Base-by-base conservation (phyloP, 192 early-diverging fungal genomes). In the Backusella psychrophila region DNA sequence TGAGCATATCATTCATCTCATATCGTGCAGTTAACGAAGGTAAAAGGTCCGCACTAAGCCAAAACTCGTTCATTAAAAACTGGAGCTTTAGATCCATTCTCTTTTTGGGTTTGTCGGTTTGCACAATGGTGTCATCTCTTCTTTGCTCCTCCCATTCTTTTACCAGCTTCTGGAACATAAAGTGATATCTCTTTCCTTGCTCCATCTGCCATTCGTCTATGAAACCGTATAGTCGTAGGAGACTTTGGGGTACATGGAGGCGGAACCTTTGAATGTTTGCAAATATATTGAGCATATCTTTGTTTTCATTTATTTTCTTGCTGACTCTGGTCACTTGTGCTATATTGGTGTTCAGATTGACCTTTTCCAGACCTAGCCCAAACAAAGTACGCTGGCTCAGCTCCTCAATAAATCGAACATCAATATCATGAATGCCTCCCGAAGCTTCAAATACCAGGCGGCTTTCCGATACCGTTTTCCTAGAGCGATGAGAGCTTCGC, bases 121-220 rank as follows among this genome's bases (percentile, higher is more conserved):
- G 49, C 0, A 75, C 7, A 19, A 36, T 39, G 12, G n/a, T 70
- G 6, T 65, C 46, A 4, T 19, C 14, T 39, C 79, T 81, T 19
- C 85, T 69, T 73, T 90, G 86, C 33, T 86, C 82, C 73, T 92
- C 93, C 84, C 83, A 89, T 66, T 94, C 93, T 53, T 89, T 87
- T 77, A 93, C 77, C 8, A 94, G 76, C 2, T 85, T 87, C 71
- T 92, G 89, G 77, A 93, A 89, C 74, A 93, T 78, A 75, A 93
- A 91, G 72, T 92, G 90, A 76, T 91, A 93, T 15, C 80, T 78
- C 35, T 84, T 79, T 39, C 86, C 78, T 69, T 90, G 87, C 67
- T 93, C 91, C 33, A 88, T 89, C 0, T 89, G 82, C 94, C 94
- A 95, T 53, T 91, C 88, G 70, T 92, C 91, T 21, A 93, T 82